phyloP scores from a whole-genome alignment of 257 asterid species.

The Ocimum tenuiflorum region DNA sequence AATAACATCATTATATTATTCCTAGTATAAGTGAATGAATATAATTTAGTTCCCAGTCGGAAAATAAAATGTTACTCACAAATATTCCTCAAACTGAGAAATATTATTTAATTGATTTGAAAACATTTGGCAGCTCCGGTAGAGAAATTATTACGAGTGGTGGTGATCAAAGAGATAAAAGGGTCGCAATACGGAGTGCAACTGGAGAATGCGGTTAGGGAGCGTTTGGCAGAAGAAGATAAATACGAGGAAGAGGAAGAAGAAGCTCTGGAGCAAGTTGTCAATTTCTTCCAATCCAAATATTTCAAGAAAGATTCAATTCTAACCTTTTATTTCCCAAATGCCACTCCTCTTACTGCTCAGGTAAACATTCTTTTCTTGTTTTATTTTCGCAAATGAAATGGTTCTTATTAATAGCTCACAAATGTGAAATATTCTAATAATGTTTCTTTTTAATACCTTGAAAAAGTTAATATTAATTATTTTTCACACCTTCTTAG shows the following conservation, averaged over 20 bases:
- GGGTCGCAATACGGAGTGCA: constrained; percentile 89
- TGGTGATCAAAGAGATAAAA: constrained; percentile 92
- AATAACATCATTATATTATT: too few relatives aligned
- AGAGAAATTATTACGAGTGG: constrained; percentile 58
- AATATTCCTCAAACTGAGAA: too few relatives aligned
- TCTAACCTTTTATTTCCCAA: constrained; percentile 55
- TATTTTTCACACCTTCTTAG: too few relatives aligned
- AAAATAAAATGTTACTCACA: too few relatives aligned
- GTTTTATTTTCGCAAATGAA: too few relatives aligned
- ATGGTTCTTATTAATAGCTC: too few relatives aligned
- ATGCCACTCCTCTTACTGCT: constrained; percentile 32
- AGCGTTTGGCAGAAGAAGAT: constrained; percentile 66
- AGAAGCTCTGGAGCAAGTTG: constrained; percentile 52
- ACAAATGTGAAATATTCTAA: too few relatives aligned
- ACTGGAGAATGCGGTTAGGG: constrained; percentile 70
- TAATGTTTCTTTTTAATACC: too few relatives aligned
- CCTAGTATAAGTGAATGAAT: too few relatives aligned
- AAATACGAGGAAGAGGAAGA: constrained; percentile 83
- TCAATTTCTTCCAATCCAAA: constrained; percentile 62
- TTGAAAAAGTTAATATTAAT: too few relatives aligned
- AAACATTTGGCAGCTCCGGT: constrained; percentile 52
- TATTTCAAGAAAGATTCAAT: constrained; percentile 52
- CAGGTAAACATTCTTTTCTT: constrained; percentile 26
- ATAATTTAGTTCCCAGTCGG: too few relatives aligned
- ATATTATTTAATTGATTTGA: too few relatives aligned